Evolutionary conservation across 495 filamentous ascomycete species (phyloP), one percentile per base, ranked within the genome.

Genomic region (Penicillium cosmopolitanum): DNA sequence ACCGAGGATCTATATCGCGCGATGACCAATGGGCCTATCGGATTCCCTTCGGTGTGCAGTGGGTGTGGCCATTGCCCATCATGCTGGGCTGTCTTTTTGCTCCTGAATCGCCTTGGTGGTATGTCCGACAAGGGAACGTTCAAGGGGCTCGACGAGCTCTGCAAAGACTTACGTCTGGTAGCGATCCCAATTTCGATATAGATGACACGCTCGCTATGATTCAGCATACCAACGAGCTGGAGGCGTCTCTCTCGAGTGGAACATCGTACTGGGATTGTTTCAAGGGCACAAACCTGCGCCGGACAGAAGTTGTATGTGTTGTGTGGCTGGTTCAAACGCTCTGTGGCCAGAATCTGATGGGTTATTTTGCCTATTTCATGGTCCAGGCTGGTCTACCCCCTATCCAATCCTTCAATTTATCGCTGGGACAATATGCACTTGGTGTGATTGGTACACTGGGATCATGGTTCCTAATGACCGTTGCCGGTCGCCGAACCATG

Each of bases 91-190:
- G 86, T 65, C 75, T 78, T 31, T 81, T 88, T 35, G 87, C 85
- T 1, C 89, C 89, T 3, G 89, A 92, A 68, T 84, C 78, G 0
- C 89, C 89, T 0, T 91, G 87, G 88, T 90, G 88, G 87, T 81
- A 89, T 15, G 85, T 92, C 50, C 82, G 88, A 3, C 83, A 81
- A 62, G 87, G 85, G 0, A 78, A 77, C 25, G 70, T 81, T 21
- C 82, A 85, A 11, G 80, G 85, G 19, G 89, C 89, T 8, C 46
- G 46, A 25, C 19, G 46, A 4, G 76, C 85, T 9, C 72, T 92
- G 16, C 76, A 78, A 18, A 83, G 87, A 12, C 73, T 91, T 21
- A 85, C 81, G 1, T 81, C 77, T 44, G 67, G 74, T 19, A 48
- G 60, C 18, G 81, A 86, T 59, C 78, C 78, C 0, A 71, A 79